These are phyloP conservation scores for Ascochyta fabae DNA, from an alignment of 2,329 filamentous ascomycete species.

Conservation along the genomic window DNA sequence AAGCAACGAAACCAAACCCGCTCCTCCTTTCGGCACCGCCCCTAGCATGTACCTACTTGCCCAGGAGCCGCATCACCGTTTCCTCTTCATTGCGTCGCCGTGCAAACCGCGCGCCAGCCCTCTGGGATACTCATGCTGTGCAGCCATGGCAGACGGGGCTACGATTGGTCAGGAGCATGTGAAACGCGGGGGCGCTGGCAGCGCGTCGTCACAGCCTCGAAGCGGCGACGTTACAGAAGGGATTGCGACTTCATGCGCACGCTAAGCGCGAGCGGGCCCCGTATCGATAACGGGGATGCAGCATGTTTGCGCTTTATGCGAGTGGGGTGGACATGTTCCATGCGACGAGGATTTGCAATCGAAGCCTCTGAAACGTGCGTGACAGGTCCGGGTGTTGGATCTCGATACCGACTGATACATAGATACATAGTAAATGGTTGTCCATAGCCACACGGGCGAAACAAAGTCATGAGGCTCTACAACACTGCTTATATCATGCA, in stretches of 20 bases:
- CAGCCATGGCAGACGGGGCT: neutral
- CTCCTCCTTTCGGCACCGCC: slow-evolving; percentile 1
- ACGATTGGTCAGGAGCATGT: slow-evolving; percentile 12
- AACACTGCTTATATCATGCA: too few species aligned
- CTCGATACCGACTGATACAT: too few species aligned
- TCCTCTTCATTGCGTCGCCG: slow-evolving; percentile 12
- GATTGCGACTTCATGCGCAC: slow-evolving; percentile 25
- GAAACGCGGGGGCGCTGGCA: slow-evolving; percentile 10
- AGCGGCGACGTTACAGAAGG: slow-evolving; percentile 12
- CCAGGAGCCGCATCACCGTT: slow-evolving; percentile 22
- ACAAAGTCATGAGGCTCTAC: too few species aligned
- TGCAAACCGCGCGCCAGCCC: neutral
- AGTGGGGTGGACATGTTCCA: neutral
- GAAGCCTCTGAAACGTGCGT: slow-evolving; percentile 5
- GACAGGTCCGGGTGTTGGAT: neutral
- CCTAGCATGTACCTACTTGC: slow-evolving; percentile 3
- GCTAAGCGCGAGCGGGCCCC: neutral
- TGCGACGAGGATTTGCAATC: slow-evolving; percentile 3
- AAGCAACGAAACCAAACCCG: neutral
- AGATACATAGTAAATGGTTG: too few species aligned
- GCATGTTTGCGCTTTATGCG: slow-evolving; percentile 3
- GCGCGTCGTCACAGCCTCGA: neutral
- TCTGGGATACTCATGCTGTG: slow-evolving; percentile 9
- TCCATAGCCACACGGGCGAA: too few species aligned
- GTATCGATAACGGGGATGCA: slow-evolving; percentile 2